Evolutionary conservation across 352 stramenopile species (phyloP).

Genomic region (Phytophthora cajani): DNA sequence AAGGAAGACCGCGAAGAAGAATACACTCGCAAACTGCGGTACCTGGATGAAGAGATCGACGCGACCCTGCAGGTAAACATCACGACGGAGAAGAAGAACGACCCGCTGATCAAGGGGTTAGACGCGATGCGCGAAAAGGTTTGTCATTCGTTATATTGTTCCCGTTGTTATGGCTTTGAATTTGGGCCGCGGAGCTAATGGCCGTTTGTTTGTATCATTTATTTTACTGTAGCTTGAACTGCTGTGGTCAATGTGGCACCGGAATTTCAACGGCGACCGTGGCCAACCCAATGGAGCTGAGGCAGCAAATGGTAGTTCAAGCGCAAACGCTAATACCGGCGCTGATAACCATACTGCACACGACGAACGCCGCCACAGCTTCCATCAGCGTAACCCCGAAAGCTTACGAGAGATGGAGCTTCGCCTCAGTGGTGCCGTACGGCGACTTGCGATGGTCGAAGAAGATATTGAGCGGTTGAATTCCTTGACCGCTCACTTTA

Average conservation of each 20-base stretch:
- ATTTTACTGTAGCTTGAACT: conserved; percentile 42
- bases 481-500: conserved; percentile 28
- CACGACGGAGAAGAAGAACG: conserved; percentile 78
- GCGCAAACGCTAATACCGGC: background rate
- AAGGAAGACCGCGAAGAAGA: conserved; percentile 53
- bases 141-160: conserved; percentile 7
- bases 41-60: conserved; percentile 71
- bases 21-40: conserved; percentile 63
- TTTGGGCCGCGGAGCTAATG: background rate
- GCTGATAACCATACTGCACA: conserved; percentile 14
- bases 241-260: conserved; percentile 73
- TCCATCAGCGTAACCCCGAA: conserved; percentile 39
- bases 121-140: conserved; percentile 76
- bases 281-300: conserved; percentile 7
- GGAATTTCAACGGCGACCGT: conserved; percentile 56
- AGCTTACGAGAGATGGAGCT: conserved; percentile 62
- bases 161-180: background rate
- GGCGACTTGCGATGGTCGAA: conserved; percentile 61
- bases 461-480: conserved; percentile 74
- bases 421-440: conserved; percentile 61
- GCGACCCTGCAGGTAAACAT: conserved; percentile 74
- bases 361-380: conserved; percentile 18
- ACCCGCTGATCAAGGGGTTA: conserved; percentile 74
- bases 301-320: conserved; percentile 4
- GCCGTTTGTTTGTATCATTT: background rate